Evolutionary conservation across 306 rosid species (phyloP).

Genomic region (Astragalus glycyphyllos): DNA sequence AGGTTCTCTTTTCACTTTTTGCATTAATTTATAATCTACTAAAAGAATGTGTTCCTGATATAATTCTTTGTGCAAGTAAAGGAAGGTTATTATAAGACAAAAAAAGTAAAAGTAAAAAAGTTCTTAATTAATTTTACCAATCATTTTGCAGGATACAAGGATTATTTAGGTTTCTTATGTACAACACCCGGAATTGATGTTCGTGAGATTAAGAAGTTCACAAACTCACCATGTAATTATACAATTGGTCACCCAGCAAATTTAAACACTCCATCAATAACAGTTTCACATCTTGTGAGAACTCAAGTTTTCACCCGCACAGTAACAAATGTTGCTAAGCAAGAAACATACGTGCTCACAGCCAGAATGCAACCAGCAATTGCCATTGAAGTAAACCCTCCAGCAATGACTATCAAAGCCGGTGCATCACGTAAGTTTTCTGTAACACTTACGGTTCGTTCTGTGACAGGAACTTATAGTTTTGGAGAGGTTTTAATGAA

Average conservation of each 20-base stretch:
- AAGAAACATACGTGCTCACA: slow-evolving; percentile 82
- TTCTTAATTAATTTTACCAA: slow-evolving; percentile 21
- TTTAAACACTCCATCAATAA: slow-evolving; percentile 85
- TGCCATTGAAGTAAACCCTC: slow-evolving; percentile 83
- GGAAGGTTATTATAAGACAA: background rate
- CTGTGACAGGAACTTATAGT: slow-evolving; percentile 78
- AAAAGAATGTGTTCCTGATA: slow-evolving; percentile 12
- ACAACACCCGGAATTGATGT: slow-evolving; percentile 87
- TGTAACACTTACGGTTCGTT: slow-evolving; percentile 79
- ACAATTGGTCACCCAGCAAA: slow-evolving; percentile 77
- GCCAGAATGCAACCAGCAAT: slow-evolving; percentile 90
- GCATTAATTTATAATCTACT: background rate
- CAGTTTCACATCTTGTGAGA: slow-evolving; percentile 83
- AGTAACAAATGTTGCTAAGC: slow-evolving; percentile 84
- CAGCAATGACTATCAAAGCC: slow-evolving; percentile 77
- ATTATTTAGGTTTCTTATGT: slow-evolving; percentile 96
- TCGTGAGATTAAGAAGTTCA: slow-evolving; percentile 78
- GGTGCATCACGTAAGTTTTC: slow-evolving; percentile 82
- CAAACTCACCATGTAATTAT: slow-evolving; percentile 79
- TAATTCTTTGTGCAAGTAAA: background rate
- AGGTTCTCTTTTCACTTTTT: background rate
- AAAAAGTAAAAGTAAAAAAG: background rate
- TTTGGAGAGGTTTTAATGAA: slow-evolving; percentile 91
- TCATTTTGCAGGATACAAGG: slow-evolving; percentile 71
- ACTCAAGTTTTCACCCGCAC: slow-evolving; percentile 70